Evolutionary conservation across 495 filamentous ascomycete species (phyloP), one percentile per base, ranked within the genome.

Genomic region (Podospora didyma): DNA sequence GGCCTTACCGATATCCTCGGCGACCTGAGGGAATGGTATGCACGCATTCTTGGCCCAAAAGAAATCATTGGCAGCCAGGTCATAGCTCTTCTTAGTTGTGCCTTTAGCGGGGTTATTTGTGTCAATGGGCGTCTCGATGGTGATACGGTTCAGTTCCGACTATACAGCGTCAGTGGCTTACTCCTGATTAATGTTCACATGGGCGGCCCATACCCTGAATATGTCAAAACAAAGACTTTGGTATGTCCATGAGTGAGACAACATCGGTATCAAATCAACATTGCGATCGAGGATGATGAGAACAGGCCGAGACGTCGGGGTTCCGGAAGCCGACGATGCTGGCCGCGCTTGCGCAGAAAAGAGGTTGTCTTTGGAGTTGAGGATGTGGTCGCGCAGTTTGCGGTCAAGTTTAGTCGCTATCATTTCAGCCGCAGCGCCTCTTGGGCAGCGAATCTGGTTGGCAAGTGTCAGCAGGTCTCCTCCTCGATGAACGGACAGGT

Each of bases 221-320:
- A 99, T 88, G 73, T 99, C 95, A 60, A 96, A 88, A 28, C 97
- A 91, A 17, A 99, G 80, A 1, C 92, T 96, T 67, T 97, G 94
- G 65, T 99, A 99, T 3, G 92, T 97, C 94, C 94, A 99, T 1
- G 92, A 96, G 73, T 99, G 94, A 21, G 92, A 96, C 1, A 97
- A 80, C 95, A 97, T 97, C n/a, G 95, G 92, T 56, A 96, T 90
- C 35, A 97, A 70, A 71, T 99, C 94, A 21, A 99, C 86, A 59
- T 95, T 97, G 57, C 94, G 88, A 72, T 97, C 94, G 45, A 96
- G 86, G 49, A 97, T 86, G 55, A 97, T 81, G 51, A 97, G 81
- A 0, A 96, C 89, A 0, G 92, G 92, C 26, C 92, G 78, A 20
- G 89, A 86, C 2, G 83, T 82, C 2, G 87, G 80, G 1, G 88